Evolutionary conservation across 768 basidiomycete genomes (phyloP), one percentile per base, ranked within the genome.

Genomic region (Pseudohyphozyma bogoriensis): DNA sequence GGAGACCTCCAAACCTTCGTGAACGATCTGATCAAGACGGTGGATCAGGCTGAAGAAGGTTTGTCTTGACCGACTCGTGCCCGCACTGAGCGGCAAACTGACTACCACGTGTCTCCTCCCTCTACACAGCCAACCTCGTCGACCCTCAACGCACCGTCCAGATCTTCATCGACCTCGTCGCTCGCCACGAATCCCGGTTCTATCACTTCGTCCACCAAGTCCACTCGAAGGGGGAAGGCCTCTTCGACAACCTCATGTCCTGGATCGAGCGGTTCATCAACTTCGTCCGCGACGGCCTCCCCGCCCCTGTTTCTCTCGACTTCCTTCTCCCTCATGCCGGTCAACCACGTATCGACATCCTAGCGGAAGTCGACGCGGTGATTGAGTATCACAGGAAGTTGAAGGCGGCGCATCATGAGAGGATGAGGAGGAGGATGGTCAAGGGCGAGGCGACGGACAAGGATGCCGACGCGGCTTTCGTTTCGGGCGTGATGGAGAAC

Each of bases 141-240:
- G 86, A 96, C 63, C 87, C 95, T 0, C 81, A 82, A 49, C 76
- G 78, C 37, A 93, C 90, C 8, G 95, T 97, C 6, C 87, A 93
- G 72, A 82, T 83, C 3, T 97, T 97, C 71, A 89, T 97, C 65
- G 83, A 89, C 71, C 83, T 99, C 28, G 85, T 99, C 35, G 82
- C 86, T 69, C 82, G 95, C 18, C 95, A 99, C 73, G 91, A 97
- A 69, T 89, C 92, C 70, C 76, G 89, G 0, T 97, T 97, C 77
- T 99, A 99, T 78, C 79, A 80, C 59, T 99, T 99, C 72, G 92
- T 99, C 31, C 90, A 99, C 81, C 95, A 93, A 68, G 95, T 99
- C 2, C 95, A 99, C 71, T 85, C 89, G 47, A 96, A 96, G 72
- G 95, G 95, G 37, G 86, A 91, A 70, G 86, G 85, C 26, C 79